phyloP scores from a whole-genome alignment of 495 filamentous ascomycete species.

The Penicilliopsis zonata region DNA sequence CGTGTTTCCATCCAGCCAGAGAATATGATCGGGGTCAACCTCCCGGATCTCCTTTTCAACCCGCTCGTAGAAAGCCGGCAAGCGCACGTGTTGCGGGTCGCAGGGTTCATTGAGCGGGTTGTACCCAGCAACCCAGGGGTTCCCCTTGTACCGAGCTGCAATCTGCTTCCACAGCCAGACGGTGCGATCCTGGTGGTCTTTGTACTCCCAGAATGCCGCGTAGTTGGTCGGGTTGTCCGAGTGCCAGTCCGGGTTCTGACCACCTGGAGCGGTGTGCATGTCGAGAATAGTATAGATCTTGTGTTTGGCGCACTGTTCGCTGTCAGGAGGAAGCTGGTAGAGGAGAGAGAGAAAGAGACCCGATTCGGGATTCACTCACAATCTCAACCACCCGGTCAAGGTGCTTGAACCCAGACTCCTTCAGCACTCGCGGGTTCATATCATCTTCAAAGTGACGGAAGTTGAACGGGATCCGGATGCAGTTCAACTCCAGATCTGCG shows the following conservation, averaged over 20 bases:
- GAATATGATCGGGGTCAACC: constrained; percentile 49
- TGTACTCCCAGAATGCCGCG: constrained; percentile 53
- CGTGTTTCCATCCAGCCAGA: constrained; percentile 56
- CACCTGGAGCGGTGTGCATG: constrained; percentile 51
- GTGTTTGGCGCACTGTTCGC: constrained; percentile 33
- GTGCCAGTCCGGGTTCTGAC: constrained; percentile 58
- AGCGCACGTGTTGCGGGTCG: constrained; percentile 42
- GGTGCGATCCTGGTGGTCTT: constrained; percentile 47
- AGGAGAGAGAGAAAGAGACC: not conserved
- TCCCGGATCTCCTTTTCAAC: constrained; percentile 45
- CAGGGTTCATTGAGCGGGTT: constrained; percentile 57
- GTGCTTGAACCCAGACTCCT: constrained; percentile 43
- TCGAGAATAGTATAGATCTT: constrained; percentile 52
- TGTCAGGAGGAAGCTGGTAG: not conserved
- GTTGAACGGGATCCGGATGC: constrained; percentile 52
- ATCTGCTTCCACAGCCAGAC: constrained; percentile 49
- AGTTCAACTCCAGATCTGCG: constrained; percentile 45
- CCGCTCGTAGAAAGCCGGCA: constrained; percentile 44
- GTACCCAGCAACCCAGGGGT: constrained; percentile 49
- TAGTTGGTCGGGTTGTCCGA: constrained; percentile 40
- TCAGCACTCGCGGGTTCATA: constrained; percentile 45
- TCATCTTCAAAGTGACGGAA: constrained; percentile 55
- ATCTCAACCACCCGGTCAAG: constrained; percentile 47
- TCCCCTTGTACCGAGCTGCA: constrained; percentile 42
- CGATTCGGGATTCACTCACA: constrained; percentile 5